Evolutionary conservation across 2,329 filamentous ascomycete species (phyloP), one percentile per base, ranked within the genome.

Genomic region (Penicillium sp.): DNA sequence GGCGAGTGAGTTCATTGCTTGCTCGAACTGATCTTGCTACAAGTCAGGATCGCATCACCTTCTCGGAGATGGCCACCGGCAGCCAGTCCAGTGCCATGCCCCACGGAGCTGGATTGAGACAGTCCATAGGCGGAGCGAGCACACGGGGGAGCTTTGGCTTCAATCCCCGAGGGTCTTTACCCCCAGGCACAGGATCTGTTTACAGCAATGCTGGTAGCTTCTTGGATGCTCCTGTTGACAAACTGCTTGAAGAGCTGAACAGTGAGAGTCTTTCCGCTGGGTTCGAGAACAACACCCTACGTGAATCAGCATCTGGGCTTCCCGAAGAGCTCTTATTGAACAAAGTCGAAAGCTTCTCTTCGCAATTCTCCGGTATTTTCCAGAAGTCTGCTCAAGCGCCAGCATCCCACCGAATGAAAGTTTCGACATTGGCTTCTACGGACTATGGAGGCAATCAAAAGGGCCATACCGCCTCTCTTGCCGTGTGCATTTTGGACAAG

Each of bases 1-100:
- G 94, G 42, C 85, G 94, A 47, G 89, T 97, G 24, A 99, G 94
- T 76, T 97, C 93, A 14, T 83, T 96, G 75, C 80, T 97, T 49
- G 92, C 92, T 14, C 83, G 93, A 65, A 89, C 90, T 31, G 93
- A 97, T 69, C 78, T 97, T 18, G 93, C 91, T 0, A 88, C 90
- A 9, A 94, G 88, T 14, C 90, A 93, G 61, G 92, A 96, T 63
- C 83, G 90, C 65, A 82, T 87, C 1, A 83, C 87, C n/a, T 95
- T 96, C 68, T 83, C 86, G 27, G 92, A 96, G 46, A 83, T 87
- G 56, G 81, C 84, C 14, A 78, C 78, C 50, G 78, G 75, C 63
- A 75, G 64, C 47, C 74, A 75, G 55, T 63, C 67, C 13, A 70
- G 55, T 43, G 54, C 66, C 14, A 56, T 68, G 40, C 65, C 67